Percentiles rank a stretch among this genome's conserved stretches.
These are phyloP conservation scores for Dictyostelium firmibasis DNA, from an alignment of 78 protist genomes.

Conservation along the genomic window DNA sequence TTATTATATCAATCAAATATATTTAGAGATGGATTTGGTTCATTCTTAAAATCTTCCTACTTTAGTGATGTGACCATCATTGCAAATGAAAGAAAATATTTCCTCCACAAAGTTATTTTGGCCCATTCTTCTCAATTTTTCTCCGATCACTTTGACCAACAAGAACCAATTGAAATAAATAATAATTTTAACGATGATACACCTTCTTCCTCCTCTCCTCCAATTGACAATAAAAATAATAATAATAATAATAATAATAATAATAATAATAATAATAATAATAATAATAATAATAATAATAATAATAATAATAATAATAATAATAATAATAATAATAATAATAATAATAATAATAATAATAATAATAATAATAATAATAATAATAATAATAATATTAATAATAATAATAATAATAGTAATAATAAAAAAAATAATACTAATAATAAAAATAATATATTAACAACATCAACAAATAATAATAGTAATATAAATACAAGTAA, in stretches of 20 bases:
- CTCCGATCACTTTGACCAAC: slow-evolving; percentile 41
- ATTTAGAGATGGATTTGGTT: slow-evolving; percentile 61
- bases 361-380: neutral
- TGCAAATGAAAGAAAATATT: slow-evolving; percentile 30
- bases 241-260: neutral
- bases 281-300: neutral
- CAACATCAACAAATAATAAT: neutral
- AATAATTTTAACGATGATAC: neutral
- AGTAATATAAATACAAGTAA: slow-evolving; percentile 1
- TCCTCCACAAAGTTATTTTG: slow-evolving; percentile 69
- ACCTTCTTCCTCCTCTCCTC: neutral
- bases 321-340: neutral
- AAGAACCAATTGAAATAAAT: neutral
- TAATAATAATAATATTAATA: neutral
- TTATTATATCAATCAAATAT: slow-evolving; percentile 7
- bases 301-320: neutral
- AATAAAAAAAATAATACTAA: neutral
- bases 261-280: neutral
- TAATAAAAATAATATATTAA: neutral
- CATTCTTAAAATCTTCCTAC: slow-evolving; percentile 19
- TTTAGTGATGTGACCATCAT: slow-evolving; percentile 53
- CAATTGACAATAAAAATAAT: neutral
- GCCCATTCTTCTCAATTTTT: slow-evolving; percentile 73
- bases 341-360: neutral
- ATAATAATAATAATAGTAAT: neutral